A percentile compares a stretch with the other conserved stretches of the same genome.
phyloP scores from a whole-genome alignment of 148 eudicot species.

The Rhododendron ovatum region DNA sequence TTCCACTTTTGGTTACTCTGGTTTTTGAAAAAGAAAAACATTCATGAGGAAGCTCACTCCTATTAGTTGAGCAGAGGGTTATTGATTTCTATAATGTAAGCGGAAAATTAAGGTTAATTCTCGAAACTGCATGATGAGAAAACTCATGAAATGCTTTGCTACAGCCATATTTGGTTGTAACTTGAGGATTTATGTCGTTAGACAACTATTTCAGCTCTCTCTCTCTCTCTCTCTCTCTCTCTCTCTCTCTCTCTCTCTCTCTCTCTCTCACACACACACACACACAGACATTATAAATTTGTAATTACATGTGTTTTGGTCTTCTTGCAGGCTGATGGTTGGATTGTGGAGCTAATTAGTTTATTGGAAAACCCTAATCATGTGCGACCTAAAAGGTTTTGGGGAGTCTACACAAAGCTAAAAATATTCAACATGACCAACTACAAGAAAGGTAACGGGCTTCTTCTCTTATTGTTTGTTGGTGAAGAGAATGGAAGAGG shows the following conservation, averaged over 20 bases:
- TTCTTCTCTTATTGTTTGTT: slow-evolving; percentile 6
- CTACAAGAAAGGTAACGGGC: slow-evolving; percentile 68
- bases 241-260: not conserved
- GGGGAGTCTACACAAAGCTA: slow-evolving; percentile 98
- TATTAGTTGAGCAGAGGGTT: not conserved
- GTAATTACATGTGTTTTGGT: not conserved
- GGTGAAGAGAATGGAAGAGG: not conserved
- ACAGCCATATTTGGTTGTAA: not conserved
- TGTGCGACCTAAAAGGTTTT: slow-evolving; percentile 82
- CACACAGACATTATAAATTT: too few species aligned
- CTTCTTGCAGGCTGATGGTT: slow-evolving; percentile 84
- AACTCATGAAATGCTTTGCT: not conserved
- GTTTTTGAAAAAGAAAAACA: not conserved
- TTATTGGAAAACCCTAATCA: slow-evolving; percentile 83
- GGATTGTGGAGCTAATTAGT: slow-evolving; percentile 81
- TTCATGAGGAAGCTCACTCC: not conserved
- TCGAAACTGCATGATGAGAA: not conserved
- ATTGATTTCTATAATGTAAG: not conserved
- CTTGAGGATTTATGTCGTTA: not conserved
- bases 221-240: not conserved
- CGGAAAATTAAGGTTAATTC: not conserved
- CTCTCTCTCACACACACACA: not conserved
- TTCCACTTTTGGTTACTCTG: not conserved
- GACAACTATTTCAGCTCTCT: not conserved
- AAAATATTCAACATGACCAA: slow-evolving; percentile 92